A percentile compares a stretch with the other conserved stretches of the same genome.
Conservation (phyloP, 2,329 filamentous ascomycete species). For the Aspergillus thermomutatus region DNA sequence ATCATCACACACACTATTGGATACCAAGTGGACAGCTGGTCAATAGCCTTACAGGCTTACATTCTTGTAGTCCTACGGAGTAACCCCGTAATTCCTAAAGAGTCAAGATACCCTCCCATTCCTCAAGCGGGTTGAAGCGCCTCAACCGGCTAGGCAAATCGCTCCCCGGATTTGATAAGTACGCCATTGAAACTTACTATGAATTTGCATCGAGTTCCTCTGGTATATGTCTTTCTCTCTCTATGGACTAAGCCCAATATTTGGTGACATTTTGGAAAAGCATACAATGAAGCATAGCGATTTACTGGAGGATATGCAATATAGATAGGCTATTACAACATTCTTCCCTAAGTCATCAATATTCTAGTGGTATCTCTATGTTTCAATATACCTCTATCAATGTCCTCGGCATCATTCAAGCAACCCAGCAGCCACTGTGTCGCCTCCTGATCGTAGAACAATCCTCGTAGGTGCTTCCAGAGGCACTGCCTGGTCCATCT, state of each 20-base stretch:
- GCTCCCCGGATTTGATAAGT: background rate
- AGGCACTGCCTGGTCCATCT: constrained; percentile 70
- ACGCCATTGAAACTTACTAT: too few relatives aligned
- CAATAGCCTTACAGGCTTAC: background rate
- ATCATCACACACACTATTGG: too few relatives aligned
- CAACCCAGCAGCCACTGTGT: constrained; percentile 83
- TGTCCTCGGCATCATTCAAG: constrained; percentile 53
- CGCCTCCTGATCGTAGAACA: constrained; percentile 74
- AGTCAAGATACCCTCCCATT: too few relatives aligned
- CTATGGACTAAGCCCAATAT: background rate
- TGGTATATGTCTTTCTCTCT: background rate
- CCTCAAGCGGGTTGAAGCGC: too few relatives aligned
- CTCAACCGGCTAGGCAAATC: too few relatives aligned
- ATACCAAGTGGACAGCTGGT: background rate
- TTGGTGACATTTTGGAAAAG: background rate
- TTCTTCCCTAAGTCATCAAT: background rate
- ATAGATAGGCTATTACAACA: too few relatives aligned
- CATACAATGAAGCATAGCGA: background rate
- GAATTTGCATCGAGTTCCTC: background rate
- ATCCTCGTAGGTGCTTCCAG: constrained; percentile 77
- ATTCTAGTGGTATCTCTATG: background rate
- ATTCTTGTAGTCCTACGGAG: background rate
- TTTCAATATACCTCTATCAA: background rate
- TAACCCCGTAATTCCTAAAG: background rate
- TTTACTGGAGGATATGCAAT: background rate